A percentile compares a stretch with the other conserved stretches of the same genome.
phyloP scores from a whole-genome alignment of 345 rosid genomes.

The Erucastrum elatum region DNA sequence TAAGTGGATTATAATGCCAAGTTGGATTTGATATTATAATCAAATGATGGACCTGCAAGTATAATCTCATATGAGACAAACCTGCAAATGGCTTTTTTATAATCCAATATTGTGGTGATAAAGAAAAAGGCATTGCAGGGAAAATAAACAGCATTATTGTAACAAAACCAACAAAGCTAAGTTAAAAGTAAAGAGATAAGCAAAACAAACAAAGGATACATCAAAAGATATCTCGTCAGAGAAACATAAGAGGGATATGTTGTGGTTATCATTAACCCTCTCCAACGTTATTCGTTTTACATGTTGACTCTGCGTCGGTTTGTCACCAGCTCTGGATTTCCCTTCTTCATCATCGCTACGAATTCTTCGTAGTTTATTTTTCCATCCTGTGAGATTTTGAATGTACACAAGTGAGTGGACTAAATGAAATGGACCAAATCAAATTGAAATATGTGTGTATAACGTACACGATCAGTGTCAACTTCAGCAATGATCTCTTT shows the following conservation, averaged over 20 bases:
- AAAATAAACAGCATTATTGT: slow-evolving; percentile 2
- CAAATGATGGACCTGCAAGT: not conserved
- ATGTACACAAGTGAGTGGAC: not conserved
- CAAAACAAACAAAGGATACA: slow-evolving; percentile 6
- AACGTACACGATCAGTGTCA: slow-evolving; percentile 73
- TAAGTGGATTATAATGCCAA: too few species aligned
- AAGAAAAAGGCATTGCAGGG: slow-evolving; percentile 20
- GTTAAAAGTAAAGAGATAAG: not conserved
- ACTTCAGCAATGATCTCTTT: slow-evolving; percentile 96
- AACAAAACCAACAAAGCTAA: slow-evolving; percentile 5
- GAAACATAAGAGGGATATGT: not conserved
- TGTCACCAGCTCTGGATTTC: slow-evolving; percentile 71
- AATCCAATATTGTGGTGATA: slow-evolving; percentile 25
- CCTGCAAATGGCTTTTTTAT: not conserved
- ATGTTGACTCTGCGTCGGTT: slow-evolving; percentile 64
- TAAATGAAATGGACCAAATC: too few species aligned
- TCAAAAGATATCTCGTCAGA: slow-evolving; percentile 9
- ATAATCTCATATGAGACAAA: not conserved
- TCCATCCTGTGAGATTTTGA: slow-evolving; percentile 66
- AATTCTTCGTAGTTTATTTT: slow-evolving; percentile 95
- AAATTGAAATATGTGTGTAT: too few species aligned
- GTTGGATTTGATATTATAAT: too few species aligned
- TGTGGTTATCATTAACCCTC: not conserved
- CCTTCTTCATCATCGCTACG: slow-evolving; percentile 93
- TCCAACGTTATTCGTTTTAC: slow-evolving; percentile 16